Percentiles rank a stretch among this genome's conserved stretches.
Conservation (phyloP, 305 asterid species). For the Ajuga reptans region DNA sequence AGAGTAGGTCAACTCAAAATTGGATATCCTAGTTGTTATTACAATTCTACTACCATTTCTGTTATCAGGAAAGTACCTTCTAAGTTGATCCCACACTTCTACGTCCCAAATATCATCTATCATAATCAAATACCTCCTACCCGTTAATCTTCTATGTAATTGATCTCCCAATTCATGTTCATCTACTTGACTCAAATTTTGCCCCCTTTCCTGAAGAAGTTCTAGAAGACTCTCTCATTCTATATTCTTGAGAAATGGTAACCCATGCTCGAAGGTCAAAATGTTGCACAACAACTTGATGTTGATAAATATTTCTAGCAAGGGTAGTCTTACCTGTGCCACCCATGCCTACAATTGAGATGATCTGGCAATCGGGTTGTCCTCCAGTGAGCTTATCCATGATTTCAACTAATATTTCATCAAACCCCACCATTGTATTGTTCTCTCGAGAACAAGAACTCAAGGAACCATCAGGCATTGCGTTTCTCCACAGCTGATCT, state of each 20-base stretch:
- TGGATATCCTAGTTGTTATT: background rate
- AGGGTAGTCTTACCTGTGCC: constrained; percentile 14
- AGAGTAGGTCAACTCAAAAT: background rate
- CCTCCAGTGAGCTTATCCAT: no score
- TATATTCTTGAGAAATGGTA: background rate
- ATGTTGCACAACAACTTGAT: background rate
- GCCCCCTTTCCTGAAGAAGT: background rate
- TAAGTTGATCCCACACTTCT: background rate
- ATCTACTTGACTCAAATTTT: background rate
- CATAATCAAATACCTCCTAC: background rate
- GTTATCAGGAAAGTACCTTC: background rate
- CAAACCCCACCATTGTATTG: background rate
- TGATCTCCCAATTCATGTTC: background rate
- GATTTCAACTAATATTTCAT: no score
- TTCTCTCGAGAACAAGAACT: background rate
- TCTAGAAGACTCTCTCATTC: background rate
- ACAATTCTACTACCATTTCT: background rate
- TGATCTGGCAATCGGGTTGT: no score
- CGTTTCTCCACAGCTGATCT: background rate
- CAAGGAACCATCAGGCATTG: background rate
- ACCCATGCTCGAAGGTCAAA: background rate
- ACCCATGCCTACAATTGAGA: no score
- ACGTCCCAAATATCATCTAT: background rate
- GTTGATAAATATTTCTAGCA: background rate
- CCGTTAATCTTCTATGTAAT: background rate